These are phyloP conservation scores for Yamadazyma sp. DNA, from an alignment of 1,139 yeast genomes.

Conservation along the genomic window DNA sequence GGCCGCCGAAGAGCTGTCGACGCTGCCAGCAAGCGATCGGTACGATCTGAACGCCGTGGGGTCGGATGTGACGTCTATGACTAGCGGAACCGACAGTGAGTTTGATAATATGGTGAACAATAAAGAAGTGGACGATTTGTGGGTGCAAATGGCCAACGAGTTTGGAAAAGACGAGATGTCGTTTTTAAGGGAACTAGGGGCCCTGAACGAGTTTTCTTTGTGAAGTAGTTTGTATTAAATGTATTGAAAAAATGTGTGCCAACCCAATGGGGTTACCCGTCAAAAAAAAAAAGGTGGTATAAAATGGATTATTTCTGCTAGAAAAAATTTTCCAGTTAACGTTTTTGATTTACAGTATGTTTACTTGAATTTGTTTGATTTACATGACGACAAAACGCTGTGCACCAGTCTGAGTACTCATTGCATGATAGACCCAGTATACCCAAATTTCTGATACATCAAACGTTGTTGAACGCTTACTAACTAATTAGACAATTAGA, in stretches of 20 bases:
- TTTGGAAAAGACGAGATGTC: conserved; percentile 3
- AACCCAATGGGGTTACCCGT: background rate
- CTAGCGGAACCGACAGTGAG: conserved; percentile 15
- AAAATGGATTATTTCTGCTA: no score
- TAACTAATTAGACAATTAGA: background rate
- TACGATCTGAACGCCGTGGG: background rate
- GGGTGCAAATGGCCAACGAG: conserved; percentile 29
- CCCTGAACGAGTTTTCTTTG: background rate
- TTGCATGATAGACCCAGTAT: conserved; percentile 48
- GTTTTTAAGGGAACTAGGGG: background rate
- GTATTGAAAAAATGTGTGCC: background rate
- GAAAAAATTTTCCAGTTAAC: background rate
- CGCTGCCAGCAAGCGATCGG: background rate
- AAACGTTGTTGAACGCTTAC: background rate
- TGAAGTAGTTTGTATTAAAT: background rate
- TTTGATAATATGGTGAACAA: conserved; percentile 24
- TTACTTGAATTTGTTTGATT: conserved; percentile 1
- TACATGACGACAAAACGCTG: conserved; percentile 49
- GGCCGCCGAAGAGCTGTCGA: background rate
- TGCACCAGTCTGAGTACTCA: conserved; percentile 55
- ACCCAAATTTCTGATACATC: conserved; percentile 46
- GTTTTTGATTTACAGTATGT: conserved; percentile 6
- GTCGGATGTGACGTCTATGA: conserved; percentile 9
- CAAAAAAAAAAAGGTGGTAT: background rate
- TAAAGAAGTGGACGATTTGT: conserved; percentile 37